Percentiles rank a stretch among this genome's conserved stretches.
Conservation (phyloP, 1,284 basidiomycete species). For the Rhodotorula sp. region DNA sequence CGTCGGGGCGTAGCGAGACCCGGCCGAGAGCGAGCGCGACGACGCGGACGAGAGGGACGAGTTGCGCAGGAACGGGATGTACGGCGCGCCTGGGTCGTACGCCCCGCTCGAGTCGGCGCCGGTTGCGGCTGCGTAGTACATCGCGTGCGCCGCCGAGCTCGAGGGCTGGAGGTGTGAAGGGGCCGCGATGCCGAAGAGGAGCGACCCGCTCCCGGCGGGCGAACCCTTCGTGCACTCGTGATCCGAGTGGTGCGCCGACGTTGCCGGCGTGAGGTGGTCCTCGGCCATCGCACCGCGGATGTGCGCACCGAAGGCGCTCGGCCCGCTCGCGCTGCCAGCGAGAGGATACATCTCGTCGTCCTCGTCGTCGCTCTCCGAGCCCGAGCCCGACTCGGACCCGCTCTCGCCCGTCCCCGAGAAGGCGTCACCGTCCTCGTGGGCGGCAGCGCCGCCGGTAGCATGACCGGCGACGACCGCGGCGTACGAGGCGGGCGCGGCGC, state of each 20-base stretch:
- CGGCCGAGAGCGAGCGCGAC: background rate
- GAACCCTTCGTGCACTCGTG: background rate
- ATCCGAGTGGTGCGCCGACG: constrained; percentile 8
- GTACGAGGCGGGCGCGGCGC: background rate
- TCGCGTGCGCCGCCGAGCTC: background rate
- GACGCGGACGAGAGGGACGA: constrained; percentile 2
- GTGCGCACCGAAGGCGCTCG: background rate
- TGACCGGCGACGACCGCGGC: too few relatives aligned
- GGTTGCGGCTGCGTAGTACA: background rate
- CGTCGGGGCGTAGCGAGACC: background rate
- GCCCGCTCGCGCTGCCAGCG: too few relatives aligned
- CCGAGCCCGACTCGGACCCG: too few relatives aligned
- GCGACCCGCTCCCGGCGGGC: background rate
- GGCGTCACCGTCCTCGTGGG: too few relatives aligned
- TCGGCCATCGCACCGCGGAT: background rate
- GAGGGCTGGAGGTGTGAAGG: background rate
- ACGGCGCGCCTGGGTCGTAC: constrained; percentile 17
- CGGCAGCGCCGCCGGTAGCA: too few relatives aligned
- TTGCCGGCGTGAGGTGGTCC: constrained; percentile 8
- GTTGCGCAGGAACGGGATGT: constrained; percentile 12
- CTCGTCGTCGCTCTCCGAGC: too few relatives aligned
- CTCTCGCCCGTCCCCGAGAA: too few relatives aligned
- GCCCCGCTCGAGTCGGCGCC: background rate
- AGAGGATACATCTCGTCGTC: too few relatives aligned
- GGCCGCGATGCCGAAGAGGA: background rate